Evolutionary conservation across 805 yeast genomes (phyloP).

Genomic region (Candida ascalaphidarum): DNA sequence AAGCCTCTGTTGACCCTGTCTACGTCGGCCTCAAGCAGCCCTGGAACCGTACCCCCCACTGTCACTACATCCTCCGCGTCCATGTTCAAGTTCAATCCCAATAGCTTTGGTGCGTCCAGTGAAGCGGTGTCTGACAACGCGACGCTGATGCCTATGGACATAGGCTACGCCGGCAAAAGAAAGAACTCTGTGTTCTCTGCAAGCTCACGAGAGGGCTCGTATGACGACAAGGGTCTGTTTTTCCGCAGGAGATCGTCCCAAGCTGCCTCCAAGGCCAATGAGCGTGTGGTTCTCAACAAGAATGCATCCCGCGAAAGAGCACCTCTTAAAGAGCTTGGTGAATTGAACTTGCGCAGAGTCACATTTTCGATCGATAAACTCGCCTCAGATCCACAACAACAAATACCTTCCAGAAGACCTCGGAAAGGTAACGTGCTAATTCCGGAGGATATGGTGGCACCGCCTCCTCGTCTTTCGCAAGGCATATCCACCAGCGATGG

Average conservation of each 20-base stretch:
- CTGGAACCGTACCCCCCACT: slow-evolving; percentile 1
- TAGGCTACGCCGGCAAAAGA: too few relatives aligned
- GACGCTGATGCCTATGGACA: too few relatives aligned
- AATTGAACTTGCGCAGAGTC: slow-evolving; percentile 48
- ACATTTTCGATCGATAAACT: slow-evolving; percentile 71
- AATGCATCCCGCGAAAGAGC: slow-evolving; percentile 31
- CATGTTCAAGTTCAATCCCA: slow-evolving; percentile 7
- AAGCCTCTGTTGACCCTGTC: slow-evolving; percentile 11
- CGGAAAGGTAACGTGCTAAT: slow-evolving; percentile 41
- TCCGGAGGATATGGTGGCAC: slow-evolving; percentile 60
- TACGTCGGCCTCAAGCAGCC: slow-evolving; percentile 1
- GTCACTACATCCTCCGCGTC: slow-evolving; percentile 2
- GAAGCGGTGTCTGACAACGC: too few relatives aligned
- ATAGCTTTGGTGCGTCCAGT: slow-evolving; percentile 5
- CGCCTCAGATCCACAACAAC: slow-evolving; percentile 55
- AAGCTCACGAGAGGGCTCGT: too few relatives aligned
- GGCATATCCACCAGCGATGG: slow-evolving; percentile 48
- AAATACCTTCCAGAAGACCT: slow-evolving; percentile 50
- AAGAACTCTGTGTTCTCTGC: too few relatives aligned
- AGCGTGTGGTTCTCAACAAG: slow-evolving; percentile 33
- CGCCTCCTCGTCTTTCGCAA: slow-evolving; percentile 54
- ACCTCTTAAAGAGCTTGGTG: slow-evolving; percentile 24
- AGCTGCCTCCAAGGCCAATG: slow-evolving; percentile 1
- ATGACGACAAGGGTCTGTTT: slow-evolving; percentile 7
- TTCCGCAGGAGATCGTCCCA: slow-evolving; percentile 10